phyloP scores from a whole-genome alignment of 805 yeast genomes.

The Spathaspora arborariae region DNA sequence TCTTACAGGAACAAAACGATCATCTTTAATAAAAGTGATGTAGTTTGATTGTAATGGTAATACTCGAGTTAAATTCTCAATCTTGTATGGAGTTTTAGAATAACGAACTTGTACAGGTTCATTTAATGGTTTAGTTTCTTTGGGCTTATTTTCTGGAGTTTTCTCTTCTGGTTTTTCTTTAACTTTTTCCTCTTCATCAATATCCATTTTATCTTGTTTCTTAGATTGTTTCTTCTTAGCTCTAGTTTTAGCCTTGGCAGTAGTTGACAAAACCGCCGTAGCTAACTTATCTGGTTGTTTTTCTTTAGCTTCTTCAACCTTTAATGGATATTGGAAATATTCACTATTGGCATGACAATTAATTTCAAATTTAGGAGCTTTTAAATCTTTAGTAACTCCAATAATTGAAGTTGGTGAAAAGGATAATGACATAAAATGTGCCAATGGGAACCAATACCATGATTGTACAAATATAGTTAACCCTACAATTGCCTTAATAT shows the following conservation, averaged over 20 bases:
- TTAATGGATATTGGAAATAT: conserved; percentile 85
- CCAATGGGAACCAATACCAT: conserved; percentile 98
- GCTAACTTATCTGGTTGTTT: conserved; percentile 86
- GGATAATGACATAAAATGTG: conserved; percentile 88
- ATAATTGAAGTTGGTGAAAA: conserved; percentile 89
- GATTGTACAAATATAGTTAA: conserved; percentile 84
- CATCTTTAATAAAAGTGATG: conserved; percentile 71
- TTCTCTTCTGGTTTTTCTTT: conserved; percentile 9
- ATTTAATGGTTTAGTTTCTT: conserved; percentile 20
- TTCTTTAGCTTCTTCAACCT: conserved; percentile 70
- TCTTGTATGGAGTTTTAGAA: conserved; percentile 60
- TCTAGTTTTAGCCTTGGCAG: conserved; percentile 90
- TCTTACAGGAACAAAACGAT: conserved; percentile 79
- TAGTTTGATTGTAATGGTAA: conserved; percentile 84
- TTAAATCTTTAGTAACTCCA: conserved; percentile 76
- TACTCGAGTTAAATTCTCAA: conserved; percentile 81
- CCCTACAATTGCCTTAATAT: conserved; percentile 89
- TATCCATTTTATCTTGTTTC: conserved; percentile 46
- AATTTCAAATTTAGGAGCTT: conserved; percentile 78
- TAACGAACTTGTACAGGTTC: conserved; percentile 47
- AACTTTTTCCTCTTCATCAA: conserved; percentile 22
- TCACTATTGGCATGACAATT: conserved; percentile 79
- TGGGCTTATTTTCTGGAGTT: conserved; percentile 25
- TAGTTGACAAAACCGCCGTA: conserved; percentile 91
- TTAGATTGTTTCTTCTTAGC: conserved; percentile 63